A percentile compares a stretch with the other conserved stretches of the same genome.
Conservation (phyloP, 257 asterid genomes). For the Ilex aquifolium region DNA sequence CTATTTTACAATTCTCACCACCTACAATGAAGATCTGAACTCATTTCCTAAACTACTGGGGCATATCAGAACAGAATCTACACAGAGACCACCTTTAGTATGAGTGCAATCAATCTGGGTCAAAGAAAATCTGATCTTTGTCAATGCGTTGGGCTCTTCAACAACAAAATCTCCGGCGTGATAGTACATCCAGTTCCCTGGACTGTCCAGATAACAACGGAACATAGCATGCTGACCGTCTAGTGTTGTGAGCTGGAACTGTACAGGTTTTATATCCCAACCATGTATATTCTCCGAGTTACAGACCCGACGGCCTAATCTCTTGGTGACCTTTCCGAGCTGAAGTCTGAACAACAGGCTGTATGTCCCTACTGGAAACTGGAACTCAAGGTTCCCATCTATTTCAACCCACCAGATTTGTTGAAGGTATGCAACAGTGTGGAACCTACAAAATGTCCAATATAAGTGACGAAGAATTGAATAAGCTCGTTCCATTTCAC, state of each 20-base stretch:
- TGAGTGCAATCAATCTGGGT: conserved; percentile 90
- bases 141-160: conserved; percentile 24
- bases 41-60: conserved; percentile 49
- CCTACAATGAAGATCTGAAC: conserved; percentile 4
- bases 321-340: conserved; percentile 52
- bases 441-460: conserved; percentile 38
- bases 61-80: conserved; percentile 66
- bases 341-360: conserved; percentile 74
- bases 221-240: conserved; percentile 45
- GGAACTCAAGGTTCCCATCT: conserved; percentile 65
- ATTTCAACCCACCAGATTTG: conserved; percentile 96
- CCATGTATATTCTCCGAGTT: conserved; percentile 59
- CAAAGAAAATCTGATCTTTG: conserved; percentile 50
- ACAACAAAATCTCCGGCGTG: conserved; percentile 71
- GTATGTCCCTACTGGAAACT: conserved; percentile 57
- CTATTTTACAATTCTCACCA: background rate
- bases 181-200: conserved; percentile 69
- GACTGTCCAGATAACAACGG: conserved; percentile 35
- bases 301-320: conserved; percentile 46
- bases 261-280: conserved; percentile 72
- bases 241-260: conserved; percentile 46
- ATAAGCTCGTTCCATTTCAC: background rate
- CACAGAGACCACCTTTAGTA: conserved; percentile 78
- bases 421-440: conserved; percentile 72
- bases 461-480: conserved; percentile 1